Conservation (phyloP, 805 yeast genomes). For the Barnettozyma californica region DNA sequence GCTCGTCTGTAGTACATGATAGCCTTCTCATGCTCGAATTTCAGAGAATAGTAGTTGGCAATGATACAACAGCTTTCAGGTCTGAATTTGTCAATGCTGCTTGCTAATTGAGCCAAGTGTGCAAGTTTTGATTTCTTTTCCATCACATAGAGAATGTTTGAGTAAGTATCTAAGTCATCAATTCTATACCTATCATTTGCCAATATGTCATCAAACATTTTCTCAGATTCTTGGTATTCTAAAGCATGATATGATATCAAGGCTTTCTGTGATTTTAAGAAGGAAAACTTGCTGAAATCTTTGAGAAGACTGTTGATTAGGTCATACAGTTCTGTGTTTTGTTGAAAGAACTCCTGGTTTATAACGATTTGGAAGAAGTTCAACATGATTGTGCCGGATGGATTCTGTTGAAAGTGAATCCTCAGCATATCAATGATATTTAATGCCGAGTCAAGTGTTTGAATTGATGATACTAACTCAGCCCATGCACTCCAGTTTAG, state of each 20-base stretch:
- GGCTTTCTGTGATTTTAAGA: slow-evolving; percentile 77
- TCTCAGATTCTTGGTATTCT: slow-evolving; percentile 78
- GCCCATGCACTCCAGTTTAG: slow-evolving; percentile 94
- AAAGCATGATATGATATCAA: slow-evolving; percentile 76
- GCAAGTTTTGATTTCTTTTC: slow-evolving; percentile 82
- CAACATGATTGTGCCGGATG: slow-evolving; percentile 11
- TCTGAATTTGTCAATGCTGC: slow-evolving; percentile 76
- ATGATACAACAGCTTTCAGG: slow-evolving; percentile 94
- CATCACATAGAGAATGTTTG: slow-evolving; percentile 93
- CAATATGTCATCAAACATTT: slow-evolving; percentile 69
- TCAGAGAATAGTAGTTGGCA: slow-evolving; percentile 88
- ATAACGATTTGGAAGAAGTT: slow-evolving; percentile 19
- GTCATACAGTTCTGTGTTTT: slow-evolving; percentile 45
- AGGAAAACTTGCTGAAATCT: slow-evolving; percentile 68
- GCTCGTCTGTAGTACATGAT: slow-evolving; percentile 91
- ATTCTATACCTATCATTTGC: slow-evolving; percentile 75
- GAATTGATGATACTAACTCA: slow-evolving; percentile 61
- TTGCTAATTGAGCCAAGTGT: slow-evolving; percentile 78
- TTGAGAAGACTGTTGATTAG: slow-evolving; percentile 44
- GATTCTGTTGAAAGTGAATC: slow-evolving; percentile 12
- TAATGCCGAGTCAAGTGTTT: slow-evolving; percentile 56
- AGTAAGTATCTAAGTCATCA: slow-evolving; percentile 88
- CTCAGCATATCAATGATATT: slow-evolving; percentile 19
- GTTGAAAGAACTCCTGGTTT: slow-evolving; percentile 73
- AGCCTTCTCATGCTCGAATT: slow-evolving; percentile 92